Conservation (phyloP, 169 alveolate genomes). For the Plasmodium billcollinsi region DNA sequence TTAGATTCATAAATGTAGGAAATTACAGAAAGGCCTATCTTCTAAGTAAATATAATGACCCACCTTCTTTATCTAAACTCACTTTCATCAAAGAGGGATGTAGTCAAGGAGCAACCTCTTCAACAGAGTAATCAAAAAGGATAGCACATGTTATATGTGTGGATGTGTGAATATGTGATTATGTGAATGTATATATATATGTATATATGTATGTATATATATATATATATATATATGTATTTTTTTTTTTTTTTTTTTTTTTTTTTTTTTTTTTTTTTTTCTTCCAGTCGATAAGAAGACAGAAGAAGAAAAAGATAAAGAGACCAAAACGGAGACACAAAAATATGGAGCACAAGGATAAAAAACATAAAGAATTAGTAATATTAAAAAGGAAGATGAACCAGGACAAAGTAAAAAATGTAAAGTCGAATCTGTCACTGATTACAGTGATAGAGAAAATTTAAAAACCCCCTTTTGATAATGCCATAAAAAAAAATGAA, state of each 20-base stretch:
- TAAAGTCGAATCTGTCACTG: background rate
- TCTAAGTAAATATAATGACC: slow-evolving; percentile 13
- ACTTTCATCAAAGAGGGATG: background rate
- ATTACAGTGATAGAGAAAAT: background rate
- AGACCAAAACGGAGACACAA: background rate
- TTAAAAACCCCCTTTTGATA: background rate
- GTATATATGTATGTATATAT: too few relatives aligned
- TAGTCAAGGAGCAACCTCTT: background rate
- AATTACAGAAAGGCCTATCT: slow-evolving; percentile 35
- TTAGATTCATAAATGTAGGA: slow-evolving; percentile 62
- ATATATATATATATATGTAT: background rate
- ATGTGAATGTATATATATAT: too few relatives aligned
- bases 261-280: background rate
- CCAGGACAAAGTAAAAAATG: background rate
- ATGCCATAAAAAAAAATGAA: background rate
- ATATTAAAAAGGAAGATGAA: background rate
- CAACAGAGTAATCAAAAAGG: slow-evolving; percentile 10
- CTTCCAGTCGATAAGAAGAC: background rate
- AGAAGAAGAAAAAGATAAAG: background rate
- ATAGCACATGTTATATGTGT: too few relatives aligned
- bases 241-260: background rate
- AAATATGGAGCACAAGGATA: background rate
- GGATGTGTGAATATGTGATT: too few relatives aligned
- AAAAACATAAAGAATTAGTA: background rate
- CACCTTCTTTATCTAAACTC: background rate